A percentile compares a stretch with the other conserved stretches of the same genome.
Conservation (phyloP, 2,329 filamentous ascomycete species). For the Calonectria leucothoes region DNA sequence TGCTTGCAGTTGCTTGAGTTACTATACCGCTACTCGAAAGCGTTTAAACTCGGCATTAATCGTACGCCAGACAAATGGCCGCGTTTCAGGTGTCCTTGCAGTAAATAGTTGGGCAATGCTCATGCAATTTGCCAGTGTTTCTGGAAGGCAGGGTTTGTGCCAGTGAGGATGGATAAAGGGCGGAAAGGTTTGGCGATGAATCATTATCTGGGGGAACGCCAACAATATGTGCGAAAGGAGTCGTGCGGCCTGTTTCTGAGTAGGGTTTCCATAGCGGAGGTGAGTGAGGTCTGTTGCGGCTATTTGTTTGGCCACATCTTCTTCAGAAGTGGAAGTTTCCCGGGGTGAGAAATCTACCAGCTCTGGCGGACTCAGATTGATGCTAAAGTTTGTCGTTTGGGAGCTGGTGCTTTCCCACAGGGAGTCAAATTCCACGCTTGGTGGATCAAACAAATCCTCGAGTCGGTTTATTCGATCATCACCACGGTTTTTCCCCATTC, state of each 20-base stretch:
- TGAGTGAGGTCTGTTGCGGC: constrained; percentile 24
- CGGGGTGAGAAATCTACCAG: neutral
- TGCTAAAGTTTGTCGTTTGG: neutral
- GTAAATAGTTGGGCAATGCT: constrained; percentile 41
- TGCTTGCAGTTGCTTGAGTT: too few relatives aligned
- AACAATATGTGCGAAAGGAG: constrained; percentile 40
- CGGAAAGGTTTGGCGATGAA: constrained; percentile 43
- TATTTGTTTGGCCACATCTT: neutral
- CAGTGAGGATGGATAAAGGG: constrained; percentile 46
- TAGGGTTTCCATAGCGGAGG: constrained; percentile 19
- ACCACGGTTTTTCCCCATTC: neutral
- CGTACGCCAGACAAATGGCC: constrained; percentile 42
- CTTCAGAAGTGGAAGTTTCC: neutral
- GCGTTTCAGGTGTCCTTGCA: constrained; percentile 33
- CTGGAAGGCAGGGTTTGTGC: constrained; percentile 32
- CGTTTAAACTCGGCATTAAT: constrained; percentile 38
- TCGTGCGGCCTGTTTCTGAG: constrained; percentile 28
- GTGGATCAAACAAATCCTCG: neutral
- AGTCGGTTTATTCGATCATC: neutral
- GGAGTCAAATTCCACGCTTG: neutral
- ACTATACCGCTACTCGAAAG: constrained; percentile 33
- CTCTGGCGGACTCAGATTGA: neutral
- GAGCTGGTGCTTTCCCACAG: too few relatives aligned
- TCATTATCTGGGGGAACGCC: constrained; percentile 47
- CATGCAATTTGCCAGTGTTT: constrained; percentile 40